A percentile compares a stretch with the other conserved stretches of the same genome.
These are phyloP conservation scores for Stenogyne calaminthoides DNA, from an alignment of 305 asterid genomes.

Conservation along the genomic window DNA sequence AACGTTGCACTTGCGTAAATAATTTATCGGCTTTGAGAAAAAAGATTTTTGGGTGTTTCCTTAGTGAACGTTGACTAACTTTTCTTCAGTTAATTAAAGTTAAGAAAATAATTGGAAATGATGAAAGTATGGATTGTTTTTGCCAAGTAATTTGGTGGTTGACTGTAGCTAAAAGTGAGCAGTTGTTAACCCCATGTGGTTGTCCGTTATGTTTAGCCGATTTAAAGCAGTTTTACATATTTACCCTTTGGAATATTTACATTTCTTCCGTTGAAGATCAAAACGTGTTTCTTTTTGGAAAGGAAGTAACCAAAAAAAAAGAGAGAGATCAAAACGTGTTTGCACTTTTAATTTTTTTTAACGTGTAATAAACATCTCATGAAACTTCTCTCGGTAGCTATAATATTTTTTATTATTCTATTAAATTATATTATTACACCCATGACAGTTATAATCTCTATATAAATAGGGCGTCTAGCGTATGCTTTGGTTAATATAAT, in stretches of 20 bases:
- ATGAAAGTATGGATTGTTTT: constrained; percentile 20
- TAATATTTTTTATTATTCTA: too few species aligned
- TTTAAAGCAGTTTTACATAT: constrained; percentile 18
- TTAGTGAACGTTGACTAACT: constrained; percentile 36
- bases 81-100: constrained; percentile 27
- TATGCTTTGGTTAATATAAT: too few species aligned
- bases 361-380: too few species aligned
- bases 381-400: neutral
- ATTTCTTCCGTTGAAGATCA: neutral
- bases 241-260: neutral
- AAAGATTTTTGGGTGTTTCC: neutral
- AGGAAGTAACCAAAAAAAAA: neutral
- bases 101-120: neutral
- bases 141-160: constrained; percentile 27
- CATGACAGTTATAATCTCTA: too few species aligned
- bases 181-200: constrained; percentile 14
- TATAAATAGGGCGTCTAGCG: too few species aligned
- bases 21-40: neutral
- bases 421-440: too few species aligned
- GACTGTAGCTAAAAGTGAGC: constrained; percentile 40
- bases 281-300: neutral
- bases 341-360: neutral
- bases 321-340: neutral
- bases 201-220: constrained; percentile 22
- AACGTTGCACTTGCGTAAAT: too few species aligned